Percentiles rank a stretch among this genome's conserved stretches.
phyloP scores from a whole-genome alignment of 2,329 filamentous ascomycete genomes.

The Fonsecaea erecta region DNA sequence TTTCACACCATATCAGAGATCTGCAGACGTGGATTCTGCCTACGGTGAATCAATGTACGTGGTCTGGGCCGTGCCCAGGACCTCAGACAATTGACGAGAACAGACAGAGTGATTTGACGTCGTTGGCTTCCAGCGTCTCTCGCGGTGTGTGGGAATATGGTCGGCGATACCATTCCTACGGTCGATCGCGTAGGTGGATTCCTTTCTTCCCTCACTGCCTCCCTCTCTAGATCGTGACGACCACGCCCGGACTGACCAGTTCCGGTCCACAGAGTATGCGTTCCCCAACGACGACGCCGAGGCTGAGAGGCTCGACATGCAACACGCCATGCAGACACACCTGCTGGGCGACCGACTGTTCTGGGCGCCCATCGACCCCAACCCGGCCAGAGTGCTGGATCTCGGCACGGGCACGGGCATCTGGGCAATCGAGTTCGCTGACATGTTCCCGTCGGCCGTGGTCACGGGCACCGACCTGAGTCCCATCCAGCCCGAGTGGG shows the following conservation, averaged over 20 bases:
- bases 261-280: slow-evolving; percentile 8
- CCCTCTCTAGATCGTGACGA: no score
- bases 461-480: slow-evolving; percentile 39
- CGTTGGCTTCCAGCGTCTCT: slow-evolving; percentile 19
- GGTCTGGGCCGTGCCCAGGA: neutral
- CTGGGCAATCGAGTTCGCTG: slow-evolving; percentile 39
- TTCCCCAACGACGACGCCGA: slow-evolving; percentile 50
- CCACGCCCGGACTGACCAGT: neutral
- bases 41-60: slow-evolving; percentile 24
- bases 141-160: slow-evolving; percentile 27
- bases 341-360: slow-evolving; percentile 44
- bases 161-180: slow-evolving; percentile 24
- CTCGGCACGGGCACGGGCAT: slow-evolving; percentile 29
- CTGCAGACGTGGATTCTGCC: slow-evolving; percentile 19
- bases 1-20: neutral
- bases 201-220: no score
- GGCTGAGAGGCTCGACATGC: slow-evolving; percentile 43
- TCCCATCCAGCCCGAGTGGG: slow-evolving; percentile 41
- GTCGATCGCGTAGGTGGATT: slow-evolving; percentile 15
- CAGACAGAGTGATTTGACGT: slow-evolving; percentile 22
- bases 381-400: slow-evolving; percentile 42
- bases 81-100: neutral
- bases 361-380: slow-evolving; percentile 44
- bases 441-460: slow-evolving; percentile 40
- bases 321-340: slow-evolving; percentile 39